Evolutionary conservation across 768 basidiomycete species (phyloP), one percentile per base, ranked within the genome.

Genomic region (Leccinum barrowsii): DNA sequence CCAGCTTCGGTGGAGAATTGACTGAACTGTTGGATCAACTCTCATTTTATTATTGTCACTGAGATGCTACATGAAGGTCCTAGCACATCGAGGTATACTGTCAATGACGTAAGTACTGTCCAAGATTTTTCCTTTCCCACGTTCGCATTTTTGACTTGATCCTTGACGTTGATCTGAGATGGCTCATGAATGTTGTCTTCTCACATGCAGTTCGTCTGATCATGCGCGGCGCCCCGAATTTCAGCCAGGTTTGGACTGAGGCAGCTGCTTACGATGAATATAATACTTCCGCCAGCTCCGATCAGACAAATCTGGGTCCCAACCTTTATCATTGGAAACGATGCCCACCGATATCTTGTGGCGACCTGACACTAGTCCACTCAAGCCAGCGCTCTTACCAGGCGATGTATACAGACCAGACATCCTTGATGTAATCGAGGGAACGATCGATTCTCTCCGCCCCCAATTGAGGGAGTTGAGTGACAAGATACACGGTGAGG

Each of bases 401-500:
- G 73, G 73, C 3, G 58, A 68, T 12, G 68, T 87, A 7, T 85
- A 81, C 65, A 76, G 82, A 50, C 82, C 82, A 7, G 85, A 88
- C 57, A 77, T 88, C 24, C 73, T 87, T 24, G 73, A 82, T 59
- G 78, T 80, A 17, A 86, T 90, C 50, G 85, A 85, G 59, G 66
- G 73, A 17, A 78, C 77, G 57, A 80, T 92, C 37, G 68, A 77
- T 54, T 75, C 75, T 28, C 72, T 89, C 42, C 78, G 83, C 59
- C 68, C 70, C 5, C 85, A 88, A 49, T 69, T 92, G 53, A 77
- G 84, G 54, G 75, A 69, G 34, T 68, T 93, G 21, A 92, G 89
- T 65, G 72, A 90, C 35, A 85, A 89, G 63, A 89, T 93, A 24
- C 89, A 89, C 59, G 81, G 89, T 87, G 65, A 35, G 52, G 4